Evolutionary conservation across 257 asterid genomes (phyloP), one percentile per base, ranked within the genome.

Genomic region (Cinchona pubescens): DNA sequence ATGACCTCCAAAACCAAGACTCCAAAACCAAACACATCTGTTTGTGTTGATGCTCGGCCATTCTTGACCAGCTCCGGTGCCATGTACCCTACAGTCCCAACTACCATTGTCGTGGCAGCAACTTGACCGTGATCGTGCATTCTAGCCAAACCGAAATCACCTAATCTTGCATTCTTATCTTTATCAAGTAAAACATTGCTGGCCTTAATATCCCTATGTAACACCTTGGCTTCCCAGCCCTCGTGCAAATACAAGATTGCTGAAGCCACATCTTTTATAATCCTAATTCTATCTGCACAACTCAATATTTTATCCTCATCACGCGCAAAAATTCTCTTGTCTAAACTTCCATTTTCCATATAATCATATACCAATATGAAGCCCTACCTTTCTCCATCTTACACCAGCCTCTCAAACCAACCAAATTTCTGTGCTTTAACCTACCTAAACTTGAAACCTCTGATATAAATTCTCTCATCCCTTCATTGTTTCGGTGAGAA

Each of bases 391-490:
- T 88, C 46, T 87, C 92, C 67, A 88, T 89, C 86, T 89, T 91
- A 81, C 97, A 91, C 96, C 97, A 89, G 1, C 97, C 96, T 81
- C 90, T 80, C 66, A 91, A 69, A 11, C 93, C 93, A 67, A 89
- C 96, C 60, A 91, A 74, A 49, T 86, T 91, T 43, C 92, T 58
- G 3, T 91, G 97, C 84, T 87, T 91, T 6, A 91, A 78, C 75
- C 97, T 83, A 16, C 97, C 97, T 4, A 91, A 89, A 76, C 93
- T 91, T 43, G 97, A 91, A 68, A 91, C 82, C 48, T 91, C 97
- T 0, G 96, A 83, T 77, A 88, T 56, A 73, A 91, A 91, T 19
- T 86, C 89, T 56, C 94, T 78, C 42, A 81, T 74, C 25, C 92
- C 92, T 64, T 85, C 93, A 16, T 83, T 69, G 58, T 72, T 88